Conservation (phyloP, 805 yeast species). For the Metschnikowia peoriensis region DNA sequence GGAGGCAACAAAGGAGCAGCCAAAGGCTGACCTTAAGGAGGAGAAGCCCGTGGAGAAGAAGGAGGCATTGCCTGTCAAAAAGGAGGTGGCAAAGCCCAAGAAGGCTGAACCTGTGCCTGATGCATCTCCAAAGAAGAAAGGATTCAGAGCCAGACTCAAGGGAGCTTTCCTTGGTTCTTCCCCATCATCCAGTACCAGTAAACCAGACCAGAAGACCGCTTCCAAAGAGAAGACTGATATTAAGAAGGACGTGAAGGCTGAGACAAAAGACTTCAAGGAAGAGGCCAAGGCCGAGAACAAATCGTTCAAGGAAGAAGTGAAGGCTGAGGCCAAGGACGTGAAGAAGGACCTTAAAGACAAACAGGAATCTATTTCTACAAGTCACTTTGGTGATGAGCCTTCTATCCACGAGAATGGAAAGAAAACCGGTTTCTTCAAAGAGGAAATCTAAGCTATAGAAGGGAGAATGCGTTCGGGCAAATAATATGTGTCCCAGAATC, state of each 20-base stretch:
- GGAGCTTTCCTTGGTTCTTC: conserved; percentile 6
- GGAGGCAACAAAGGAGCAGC: background rate
- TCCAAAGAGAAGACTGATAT: conserved; percentile 2
- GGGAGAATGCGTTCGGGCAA: background rate
- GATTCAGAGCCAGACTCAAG: conserved; percentile 18
- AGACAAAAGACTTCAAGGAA: background rate
- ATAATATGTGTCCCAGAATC: background rate
- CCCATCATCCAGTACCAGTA: background rate
- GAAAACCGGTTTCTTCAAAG: conserved; percentile 41
- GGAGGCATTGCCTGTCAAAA: conserved; percentile 3
- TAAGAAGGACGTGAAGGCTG: conserved; percentile 1
- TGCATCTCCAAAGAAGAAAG: conserved; percentile 10
- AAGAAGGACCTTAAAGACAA: background rate
- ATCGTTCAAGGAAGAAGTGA: background rate
- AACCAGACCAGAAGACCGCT: conserved; percentile 4
- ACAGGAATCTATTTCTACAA: conserved; percentile 8
- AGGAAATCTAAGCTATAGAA: conserved; percentile 30
- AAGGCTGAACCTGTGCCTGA: background rate
- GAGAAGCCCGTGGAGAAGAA: background rate
- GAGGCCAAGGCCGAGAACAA: background rate
- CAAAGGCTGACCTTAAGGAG: background rate
- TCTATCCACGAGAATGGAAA: conserved; percentile 27
- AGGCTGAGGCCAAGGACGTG: conserved; percentile 4
- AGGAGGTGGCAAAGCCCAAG: conserved; percentile 1
- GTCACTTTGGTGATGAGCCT: conserved; percentile 28